These are phyloP conservation scores for Fusarium sp. DNA, from an alignment of 2,329 filamentous ascomycete species.

Conservation along the genomic window DNA sequence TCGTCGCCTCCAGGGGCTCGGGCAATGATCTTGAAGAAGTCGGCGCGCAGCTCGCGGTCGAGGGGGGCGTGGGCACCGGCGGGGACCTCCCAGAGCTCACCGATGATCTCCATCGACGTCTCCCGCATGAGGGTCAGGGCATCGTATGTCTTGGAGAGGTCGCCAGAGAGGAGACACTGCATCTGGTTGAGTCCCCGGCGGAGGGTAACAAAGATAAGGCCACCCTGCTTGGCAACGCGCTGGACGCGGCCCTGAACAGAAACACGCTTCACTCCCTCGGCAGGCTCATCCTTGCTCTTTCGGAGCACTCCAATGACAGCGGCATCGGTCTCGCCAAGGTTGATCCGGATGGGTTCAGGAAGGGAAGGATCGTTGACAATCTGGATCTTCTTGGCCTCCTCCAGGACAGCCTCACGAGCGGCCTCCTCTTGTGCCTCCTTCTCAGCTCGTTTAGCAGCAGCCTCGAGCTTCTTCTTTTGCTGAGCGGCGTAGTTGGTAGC, in stretches of 20 bases:
- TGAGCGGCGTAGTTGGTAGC: conserved; percentile 40
- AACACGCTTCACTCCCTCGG: conserved; percentile 62
- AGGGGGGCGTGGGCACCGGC: conserved; percentile 84
- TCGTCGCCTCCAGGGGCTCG: conserved; percentile 83
- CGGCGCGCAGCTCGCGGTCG: conserved; percentile 88
- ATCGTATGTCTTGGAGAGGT: conserved; percentile 92
- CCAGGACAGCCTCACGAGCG: conserved; percentile 38
- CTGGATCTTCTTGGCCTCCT: conserved; percentile 46
- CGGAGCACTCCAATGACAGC: conserved; percentile 48
- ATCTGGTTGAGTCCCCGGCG: conserved; percentile 82
- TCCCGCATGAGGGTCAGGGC: conserved; percentile 86
- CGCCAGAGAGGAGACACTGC: conserved; percentile 69
- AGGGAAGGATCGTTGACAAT: conserved; percentile 74
- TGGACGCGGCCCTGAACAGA: conserved; percentile 87
- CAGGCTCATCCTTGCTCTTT: conserved; percentile 48
- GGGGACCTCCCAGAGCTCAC: conserved; percentile 86
- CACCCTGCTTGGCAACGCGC: conserved; percentile 83
- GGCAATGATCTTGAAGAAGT: conserved; percentile 86
- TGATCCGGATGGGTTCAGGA: conserved; percentile 80
- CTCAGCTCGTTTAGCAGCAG: conserved; percentile 43
- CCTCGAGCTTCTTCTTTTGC: conserved; percentile 44
- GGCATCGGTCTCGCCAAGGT: conserved; percentile 65
- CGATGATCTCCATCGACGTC: conserved; percentile 86
- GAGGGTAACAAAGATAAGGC: conserved; percentile 85
- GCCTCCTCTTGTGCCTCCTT: conserved; percentile 42